Base-by-base conservation (phyloP, 2,329 filamentous ascomycete genomes). In the Aspergillus japonicus region DNA sequence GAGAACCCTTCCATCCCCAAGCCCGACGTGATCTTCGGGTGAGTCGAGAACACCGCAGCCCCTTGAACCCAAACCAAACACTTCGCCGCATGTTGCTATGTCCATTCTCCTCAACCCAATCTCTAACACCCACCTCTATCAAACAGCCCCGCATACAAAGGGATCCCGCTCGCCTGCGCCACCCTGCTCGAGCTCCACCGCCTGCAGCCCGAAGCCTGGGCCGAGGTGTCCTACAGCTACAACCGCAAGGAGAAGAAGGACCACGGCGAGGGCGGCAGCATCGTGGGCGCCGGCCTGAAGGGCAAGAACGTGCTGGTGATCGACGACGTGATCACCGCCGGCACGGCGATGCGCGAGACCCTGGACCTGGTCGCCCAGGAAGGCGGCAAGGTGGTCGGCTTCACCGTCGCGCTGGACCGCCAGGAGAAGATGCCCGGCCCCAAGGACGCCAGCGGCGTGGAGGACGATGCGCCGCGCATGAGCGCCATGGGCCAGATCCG, bases 221-320 rank as follows among this genome's bases (percentile, higher is more conserved):
- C 85, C 58, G 78, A 83, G 48, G 82, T 90, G 59, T 91, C 88
- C 71, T 98, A 96, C 80, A 89, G 88, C 35, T 98, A 96, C 80
- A 96, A 98, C 79, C 87, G 95, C 71, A 98, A 98, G 80, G 95
- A 98, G 80, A 90, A 89, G 70, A 98, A 98, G 82, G 90, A 92
- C 71, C 94, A 98, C 75, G 94, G 95, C 49, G 95, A 99, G 78
- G 94, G 94, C 35, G 94, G 95, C 49, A 90, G 86, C 74, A 96
- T 98, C 70, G 93, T 98, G 14, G 95, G 95, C 11, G 90, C 92
- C 31, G 84, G 89, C 6, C 81, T 98, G 70, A 89, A 90, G 78
- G 93, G 91, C 56, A 93, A 95, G 84, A 86, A 85, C 62, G 87
- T 97, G 16, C 83, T 99, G 35, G 90, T 99, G 68, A 89, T 99